Base-by-base conservation (phyloP, 305 asterid genomes). In the Euphrasia arctica region DNA sequence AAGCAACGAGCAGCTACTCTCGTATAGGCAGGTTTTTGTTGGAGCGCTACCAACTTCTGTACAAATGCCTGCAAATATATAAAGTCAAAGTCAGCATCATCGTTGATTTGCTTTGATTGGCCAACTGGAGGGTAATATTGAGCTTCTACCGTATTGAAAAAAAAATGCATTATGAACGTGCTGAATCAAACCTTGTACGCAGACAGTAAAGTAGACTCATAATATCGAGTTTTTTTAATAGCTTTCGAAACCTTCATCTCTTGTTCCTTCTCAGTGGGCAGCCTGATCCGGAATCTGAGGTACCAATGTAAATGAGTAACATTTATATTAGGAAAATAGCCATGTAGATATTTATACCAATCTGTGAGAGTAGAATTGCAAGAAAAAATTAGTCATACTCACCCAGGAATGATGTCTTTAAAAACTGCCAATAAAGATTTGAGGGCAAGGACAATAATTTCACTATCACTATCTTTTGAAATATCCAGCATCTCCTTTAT, bases 351-450 rank as follows among this genome's bases (percentile, higher is more conserved):
- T 18, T 8, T 9, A 22, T 52, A 15, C 12, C 11, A 67, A 29
- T 25, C 25, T 10, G 13, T 14, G 60, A 66, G 39, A 72, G 31
- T n/a, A 58, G 32, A 68, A 43, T 50, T 52, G 34, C 67, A 64
- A 63, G 67, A 50, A 54, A 32, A 41, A 32, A 41, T 27, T 65
- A 65, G 60, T 60, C 65, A 67, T 71, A 29, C 83, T 67, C 79
- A 88, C 99, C 99, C 95, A 47, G 99, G 99, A 74, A 88, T 83
- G 57, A 93, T 90, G 79, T 90, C 97, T 78, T 80, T 90, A 71
- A 93, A 93, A 64, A 93, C 96, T 62, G 99, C 97, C 77, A 93
- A 76, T 80, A 93, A 79, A 54, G 97, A 93, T 74, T 88, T 83
- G 54, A 93, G 80, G 31, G 83, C 88, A 58, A 93, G 95, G 18